Conservation (phyloP, 2,329 filamentous ascomycete genomes). For the Cadophora luteo-olivacea region DNA sequence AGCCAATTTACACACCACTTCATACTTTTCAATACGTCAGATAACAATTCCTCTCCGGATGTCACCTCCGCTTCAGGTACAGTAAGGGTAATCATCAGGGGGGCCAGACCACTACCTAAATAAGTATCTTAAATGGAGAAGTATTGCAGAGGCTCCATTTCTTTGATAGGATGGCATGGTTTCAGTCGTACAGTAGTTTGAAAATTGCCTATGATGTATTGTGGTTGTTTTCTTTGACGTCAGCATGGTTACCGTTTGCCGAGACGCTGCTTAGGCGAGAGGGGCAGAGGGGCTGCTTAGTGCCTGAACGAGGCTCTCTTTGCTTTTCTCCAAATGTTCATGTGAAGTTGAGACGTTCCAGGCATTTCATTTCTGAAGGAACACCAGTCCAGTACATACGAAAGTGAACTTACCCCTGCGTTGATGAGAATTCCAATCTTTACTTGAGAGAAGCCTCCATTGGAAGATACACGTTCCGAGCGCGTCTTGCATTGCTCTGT, state of each 20-base stretch:
- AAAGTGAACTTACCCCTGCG: too few relatives aligned
- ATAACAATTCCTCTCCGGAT: constrained; percentile 4
- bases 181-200: constrained; percentile 7
- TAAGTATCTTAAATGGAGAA: background rate
- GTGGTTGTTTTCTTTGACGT: constrained; percentile 9
- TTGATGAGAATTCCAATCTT: too few relatives aligned
- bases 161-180: constrained; percentile 3
- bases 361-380: too few relatives aligned
- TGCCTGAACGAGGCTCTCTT: background rate
- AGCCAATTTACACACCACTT: constrained; percentile 40
- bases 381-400: too few relatives aligned
- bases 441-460: too few relatives aligned
- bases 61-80: background rate
- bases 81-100: too few relatives aligned
- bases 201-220: constrained; percentile 2
- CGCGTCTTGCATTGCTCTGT: too few relatives aligned
- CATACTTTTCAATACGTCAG: constrained; percentile 25
- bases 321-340: too few relatives aligned
- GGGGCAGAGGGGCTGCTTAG: background rate
- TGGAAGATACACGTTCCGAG: too few relatives aligned
- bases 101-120: background rate
- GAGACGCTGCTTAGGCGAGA: background rate
- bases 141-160: background rate
- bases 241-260: background rate
- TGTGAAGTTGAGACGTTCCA: too few relatives aligned